phyloP scores from a whole-genome alignment of 352 stramenopile species.

The Peronospora farinosa region DNA sequence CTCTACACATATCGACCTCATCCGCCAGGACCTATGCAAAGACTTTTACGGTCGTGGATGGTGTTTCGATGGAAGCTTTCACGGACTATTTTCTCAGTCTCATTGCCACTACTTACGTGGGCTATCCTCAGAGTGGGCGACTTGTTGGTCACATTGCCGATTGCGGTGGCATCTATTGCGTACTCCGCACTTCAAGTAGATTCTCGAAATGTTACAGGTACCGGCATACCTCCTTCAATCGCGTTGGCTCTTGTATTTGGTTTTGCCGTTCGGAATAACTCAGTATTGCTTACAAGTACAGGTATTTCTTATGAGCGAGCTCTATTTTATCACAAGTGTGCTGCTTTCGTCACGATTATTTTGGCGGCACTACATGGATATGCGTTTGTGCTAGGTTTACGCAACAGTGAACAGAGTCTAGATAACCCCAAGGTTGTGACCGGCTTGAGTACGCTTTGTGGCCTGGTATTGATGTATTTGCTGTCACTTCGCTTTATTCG shows the following conservation, averaged over 20 bases:
- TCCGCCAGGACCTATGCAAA: constrained; percentile 20
- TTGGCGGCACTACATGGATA: constrained; percentile 33
- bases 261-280: constrained; percentile 50
- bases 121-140: constrained; percentile 38
- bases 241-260: constrained; percentile 37
- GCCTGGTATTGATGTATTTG: constrained; percentile 30
- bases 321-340: constrained; percentile 53
- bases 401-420: constrained; percentile 12
- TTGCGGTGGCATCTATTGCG: constrained; percentile 2
- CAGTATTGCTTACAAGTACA: constrained; percentile 32
- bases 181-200: constrained; percentile 13
- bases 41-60: constrained; percentile 27
- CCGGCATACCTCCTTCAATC: constrained; percentile 23
- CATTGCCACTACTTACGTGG: constrained; percentile 24
- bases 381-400: constrained; percentile 25
- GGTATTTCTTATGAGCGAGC: constrained; percentile 47
- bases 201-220: constrained; percentile 12
- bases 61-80: constrained; percentile 33
- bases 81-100: constrained; percentile 23
- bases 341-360: constrained; percentile 34
- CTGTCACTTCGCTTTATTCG: constrained; percentile 37
- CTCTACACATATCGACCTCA: constrained; percentile 5
- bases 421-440: constrained; percentile 16
- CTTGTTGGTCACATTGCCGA: constrained; percentile 29
- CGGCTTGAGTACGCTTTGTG: constrained; percentile 24